Evolutionary conservation across 225 moss, liverwort and hornwort species (phyloP), one percentile per base, ranked within the genome.

Genomic region (Pseudoscleropodium purum): DNA sequence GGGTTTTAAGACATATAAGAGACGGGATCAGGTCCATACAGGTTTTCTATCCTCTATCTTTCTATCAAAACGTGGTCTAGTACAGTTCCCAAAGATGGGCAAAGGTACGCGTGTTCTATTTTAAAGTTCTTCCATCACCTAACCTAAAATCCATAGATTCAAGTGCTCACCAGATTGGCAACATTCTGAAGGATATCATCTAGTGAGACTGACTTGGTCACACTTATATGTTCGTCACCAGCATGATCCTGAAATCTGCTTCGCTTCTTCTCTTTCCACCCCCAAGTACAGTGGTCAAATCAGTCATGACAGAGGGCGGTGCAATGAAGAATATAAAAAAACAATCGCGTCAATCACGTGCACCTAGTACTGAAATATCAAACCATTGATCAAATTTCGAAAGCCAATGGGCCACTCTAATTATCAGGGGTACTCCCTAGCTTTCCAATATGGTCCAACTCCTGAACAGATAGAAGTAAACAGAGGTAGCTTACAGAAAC

Each of bases 231-330:
- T 69, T 90, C 75, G 60, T 51, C 87, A 65, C 59, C 87, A 79
- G 52, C 83, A 85, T 77, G 59, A 31, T 85, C 75, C 74, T 52
- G 66, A 76, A 85, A 74, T 79, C 82, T 85, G 83, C 88, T 91
- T 87, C 88, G 92, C 88, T 88, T 89, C 93, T 91, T 92, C 86
- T 86, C 91, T 91, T 92, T 86, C 83, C 90, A 88, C 56, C 83
- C 90, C 74, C 75, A 87, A 87, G 80, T 41, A 66, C 84, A 87
- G 74, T 47, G 61, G 75, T 75, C 68, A 75, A 81, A 92, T 91
- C 81, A 91, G 89, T 74, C 81, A 37, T 36, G 85, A 60, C 37
- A 76, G n/a, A 84, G 84, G 69, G 47, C 15, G 7, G 18, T 51
- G n/a, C 65, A 68, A 78, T 65, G 41, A 72, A 82, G 68, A 47